Evolutionary conservation across 2,329 filamentous ascomycete genomes (phyloP), one percentile per base, ranked within the genome.

Genomic region (Cadophora gregata): DNA sequence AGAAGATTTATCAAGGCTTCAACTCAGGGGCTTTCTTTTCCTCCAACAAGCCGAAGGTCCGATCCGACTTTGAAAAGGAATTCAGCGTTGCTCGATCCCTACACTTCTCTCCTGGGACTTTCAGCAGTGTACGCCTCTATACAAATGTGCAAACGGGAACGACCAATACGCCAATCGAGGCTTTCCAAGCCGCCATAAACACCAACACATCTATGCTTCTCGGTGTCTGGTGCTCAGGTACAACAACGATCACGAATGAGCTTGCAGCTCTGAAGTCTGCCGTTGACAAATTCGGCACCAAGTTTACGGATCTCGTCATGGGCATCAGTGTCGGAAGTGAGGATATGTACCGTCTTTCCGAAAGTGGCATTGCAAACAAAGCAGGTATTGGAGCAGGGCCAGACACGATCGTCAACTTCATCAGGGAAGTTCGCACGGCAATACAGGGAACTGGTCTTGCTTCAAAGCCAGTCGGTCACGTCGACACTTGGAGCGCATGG

Each of bases 311-410:
- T 66, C 81, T 91, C 21, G 87, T 96, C 48, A 88, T 88, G 62
- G 93, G 91, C 76, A 93, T 96, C 79, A 93, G 91, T 1, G 87
- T 96, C 63, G 93, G 93, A 67, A 91, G 86, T 70, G 93, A 97
- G 83, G 93, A 97, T 77, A 84, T 94, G 51, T 94, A 95, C 84
- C 90, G 92, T 75, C 85, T 85, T 79, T 91, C 91, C 0, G 84
- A 86, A 24, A 89, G 84, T 33, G 63, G 63, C 8, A 60, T 59
- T 27, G 33, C 21, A 12, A 53, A 31, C 21, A 14, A 50, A 3
- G 45, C 53, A 12, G 48, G 33, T 31, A 42, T 55, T 36, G 62
- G 62, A 47, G 62, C 62, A 2, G 48, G 47, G 4, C 90, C 92
- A 6, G 80, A 83, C 45, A 82, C 81, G 19, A 81, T 96, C 33